These are phyloP conservation scores for Globisporangium nunn DNA, from an alignment of 352 stramenopile species.

Conservation along the genomic window DNA sequence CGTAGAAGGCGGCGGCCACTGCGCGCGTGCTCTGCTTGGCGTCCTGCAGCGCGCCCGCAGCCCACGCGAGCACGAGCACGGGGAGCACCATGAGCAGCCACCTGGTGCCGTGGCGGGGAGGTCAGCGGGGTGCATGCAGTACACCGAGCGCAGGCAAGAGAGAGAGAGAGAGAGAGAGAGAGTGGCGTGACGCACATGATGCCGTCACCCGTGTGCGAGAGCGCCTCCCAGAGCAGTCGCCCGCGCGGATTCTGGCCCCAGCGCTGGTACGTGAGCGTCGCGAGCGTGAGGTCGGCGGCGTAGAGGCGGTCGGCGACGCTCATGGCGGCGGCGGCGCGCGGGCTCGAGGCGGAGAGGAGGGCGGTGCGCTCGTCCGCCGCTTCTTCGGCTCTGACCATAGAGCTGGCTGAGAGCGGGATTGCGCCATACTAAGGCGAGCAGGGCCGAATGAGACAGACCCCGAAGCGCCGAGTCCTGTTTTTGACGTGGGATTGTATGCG, in stretches of 20 bases:
- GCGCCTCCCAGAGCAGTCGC: constrained; percentile 63
- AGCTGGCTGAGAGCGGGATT: neutral
- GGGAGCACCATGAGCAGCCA: constrained; percentile 55
- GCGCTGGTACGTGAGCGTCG: constrained; percentile 59
- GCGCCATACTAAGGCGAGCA: neutral
- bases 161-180: neutral
- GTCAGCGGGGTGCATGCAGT: too few relatives aligned
- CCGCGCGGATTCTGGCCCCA: constrained; percentile 38
- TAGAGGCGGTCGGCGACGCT: constrained; percentile 53
- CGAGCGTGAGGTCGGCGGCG: constrained; percentile 67
- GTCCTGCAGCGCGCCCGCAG: constrained; percentile 20
- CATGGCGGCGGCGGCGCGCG: constrained; percentile 21
- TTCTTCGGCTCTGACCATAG: neutral
- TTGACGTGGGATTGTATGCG: neutral
- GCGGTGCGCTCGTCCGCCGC: constrained; percentile 6
- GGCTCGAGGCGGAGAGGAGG: constrained; percentile 4
- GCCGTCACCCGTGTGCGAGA: constrained; percentile 77
- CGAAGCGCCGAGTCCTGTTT: too few relatives aligned
- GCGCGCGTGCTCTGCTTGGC: constrained; percentile 19
- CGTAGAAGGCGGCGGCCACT: constrained; percentile 34
- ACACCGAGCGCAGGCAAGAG: neutral
- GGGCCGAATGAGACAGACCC: too few relatives aligned
- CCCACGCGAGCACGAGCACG: constrained; percentile 29
- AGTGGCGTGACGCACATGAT: constrained; percentile 48
- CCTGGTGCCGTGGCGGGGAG: constrained; percentile 15